A percentile compares a stretch with the other conserved stretches of the same genome.
Evolutionary conservation across 495 filamentous ascomycete genomes (phyloP).

Genomic region (Aspergillus hancockii): DNA sequence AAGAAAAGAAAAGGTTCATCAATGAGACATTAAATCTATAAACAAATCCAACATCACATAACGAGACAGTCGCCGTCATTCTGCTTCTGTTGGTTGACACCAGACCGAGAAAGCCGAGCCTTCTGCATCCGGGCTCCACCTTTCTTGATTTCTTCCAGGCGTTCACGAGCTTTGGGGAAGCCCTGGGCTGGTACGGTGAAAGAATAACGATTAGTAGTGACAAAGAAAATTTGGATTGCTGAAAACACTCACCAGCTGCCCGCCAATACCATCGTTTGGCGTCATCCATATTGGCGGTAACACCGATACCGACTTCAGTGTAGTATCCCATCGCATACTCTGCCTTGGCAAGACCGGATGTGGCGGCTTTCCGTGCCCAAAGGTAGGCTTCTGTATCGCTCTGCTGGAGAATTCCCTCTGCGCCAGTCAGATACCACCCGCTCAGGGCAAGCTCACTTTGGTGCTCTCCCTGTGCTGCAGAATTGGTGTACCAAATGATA

Average conservation of each 20-base stretch:
- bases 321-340: constrained; percentile 99
- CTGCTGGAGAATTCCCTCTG: constrained; percentile 82
- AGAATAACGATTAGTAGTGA: constrained; percentile 23
- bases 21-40: constrained; percentile 9
- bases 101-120: constrained; percentile 79
- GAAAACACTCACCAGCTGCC: constrained; percentile 79
- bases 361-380: constrained; percentile 92
- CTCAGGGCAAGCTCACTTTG: constrained; percentile 89
- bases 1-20: constrained; percentile 9
- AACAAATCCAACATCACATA: constrained; percentile 15
- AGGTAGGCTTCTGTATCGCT: constrained; percentile 96
- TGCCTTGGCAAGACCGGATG: constrained; percentile 81
- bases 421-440: constrained; percentile 95
- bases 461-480: constrained; percentile 91
- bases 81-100: constrained; percentile 80
- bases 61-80: constrained; percentile 76
- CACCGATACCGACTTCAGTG: constrained; percentile 93
- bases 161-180: constrained; percentile 87
- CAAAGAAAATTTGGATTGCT: background rate
- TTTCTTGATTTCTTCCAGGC: constrained; percentile 87
- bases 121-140: constrained; percentile 70
- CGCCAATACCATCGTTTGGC: constrained; percentile 98
- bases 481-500: constrained; percentile 91
- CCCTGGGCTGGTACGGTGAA: constrained; percentile 67
- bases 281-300: constrained; percentile 81